These are phyloP conservation scores for Areca catechu DNA, from an alignment of 176 grass and related monocot genomes.

Conservation along the genomic window DNA sequence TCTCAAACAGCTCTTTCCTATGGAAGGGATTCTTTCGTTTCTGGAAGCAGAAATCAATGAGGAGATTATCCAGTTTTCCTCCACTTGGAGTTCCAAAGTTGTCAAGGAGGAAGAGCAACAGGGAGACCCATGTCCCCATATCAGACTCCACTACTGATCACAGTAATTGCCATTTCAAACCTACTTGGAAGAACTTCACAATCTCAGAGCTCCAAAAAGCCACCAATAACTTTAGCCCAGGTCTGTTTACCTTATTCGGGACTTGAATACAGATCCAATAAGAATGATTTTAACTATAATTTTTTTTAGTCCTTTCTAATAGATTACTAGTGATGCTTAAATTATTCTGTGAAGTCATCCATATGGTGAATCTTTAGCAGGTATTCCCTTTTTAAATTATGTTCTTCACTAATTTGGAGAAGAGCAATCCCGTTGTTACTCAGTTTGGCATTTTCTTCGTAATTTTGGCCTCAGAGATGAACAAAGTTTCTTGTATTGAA, in stretches of 20 bases:
- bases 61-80: constrained; percentile 9
- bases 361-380: too few relatives aligned
- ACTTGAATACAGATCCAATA: too few relatives aligned
- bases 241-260: constrained; percentile 2
- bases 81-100: constrained; percentile 4
- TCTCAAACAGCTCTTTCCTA: background rate
- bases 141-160: background rate
- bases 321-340: too few relatives aligned
- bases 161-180: constrained; percentile 13
- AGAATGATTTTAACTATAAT: too few relatives aligned
- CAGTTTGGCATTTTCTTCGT: too few relatives aligned
- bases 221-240: constrained; percentile 55
- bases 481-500: too few relatives aligned
- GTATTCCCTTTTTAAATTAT: too few relatives aligned
- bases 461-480: too few relatives aligned
- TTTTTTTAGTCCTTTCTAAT: too few relatives aligned
- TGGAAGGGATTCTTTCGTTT: constrained; percentile 4
- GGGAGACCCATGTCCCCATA: background rate
- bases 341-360: too few relatives aligned
- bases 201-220: constrained; percentile 43
- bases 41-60: constrained; percentile 4
- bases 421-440: too few relatives aligned
- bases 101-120: background rate
- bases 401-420: too few relatives aligned
- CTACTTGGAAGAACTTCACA: constrained; percentile 41